Percentiles rank a stretch among this genome's conserved stretches.
phyloP scores from a whole-genome alignment of 2,329 filamentous ascomycete species.

The Fusarium nisikadoi region DNA sequence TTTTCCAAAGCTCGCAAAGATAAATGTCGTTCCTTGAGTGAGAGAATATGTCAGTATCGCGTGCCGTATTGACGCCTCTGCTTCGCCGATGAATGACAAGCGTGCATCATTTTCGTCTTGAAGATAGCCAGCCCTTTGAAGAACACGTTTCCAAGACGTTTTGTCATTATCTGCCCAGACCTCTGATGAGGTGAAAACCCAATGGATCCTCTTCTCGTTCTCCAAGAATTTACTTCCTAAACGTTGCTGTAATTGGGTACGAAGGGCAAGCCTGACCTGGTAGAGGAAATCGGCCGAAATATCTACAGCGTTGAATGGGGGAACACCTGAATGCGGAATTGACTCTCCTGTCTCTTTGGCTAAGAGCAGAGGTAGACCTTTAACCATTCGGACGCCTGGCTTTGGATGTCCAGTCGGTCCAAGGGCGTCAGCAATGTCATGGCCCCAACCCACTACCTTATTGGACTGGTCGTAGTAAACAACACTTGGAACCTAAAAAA shows the following conservation, averaged over 20 bases:
- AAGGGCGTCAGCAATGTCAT: background rate
- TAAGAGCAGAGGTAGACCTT: background rate
- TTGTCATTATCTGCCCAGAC: background rate
- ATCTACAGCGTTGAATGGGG: background rate
- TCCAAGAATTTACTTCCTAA: background rate
- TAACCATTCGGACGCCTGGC: background rate
- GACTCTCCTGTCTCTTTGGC: fast-evolving
- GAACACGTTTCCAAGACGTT: background rate
- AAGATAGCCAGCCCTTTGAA: background rate
- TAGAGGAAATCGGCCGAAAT: background rate
- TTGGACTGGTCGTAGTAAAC: background rate
- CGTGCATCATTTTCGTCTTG: background rate
- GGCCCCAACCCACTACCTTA: background rate
- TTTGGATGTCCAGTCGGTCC: background rate
- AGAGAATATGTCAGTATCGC: fast-evolving
- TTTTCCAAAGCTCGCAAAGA: background rate
- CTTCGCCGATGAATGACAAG: background rate
- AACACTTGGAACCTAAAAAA: background rate
- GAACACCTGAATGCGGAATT: fast-evolving
- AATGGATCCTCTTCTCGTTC: background rate
- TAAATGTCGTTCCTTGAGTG: background rate
- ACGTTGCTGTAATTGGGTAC: background rate
- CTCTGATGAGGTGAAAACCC: fast-evolving
- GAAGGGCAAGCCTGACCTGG: background rate
- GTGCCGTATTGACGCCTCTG: background rate